Evolutionary conservation across 352 stramenopile species (phyloP), one percentile per base, ranked within the genome.

Genomic region (Globisporangium cederbergense): DNA sequence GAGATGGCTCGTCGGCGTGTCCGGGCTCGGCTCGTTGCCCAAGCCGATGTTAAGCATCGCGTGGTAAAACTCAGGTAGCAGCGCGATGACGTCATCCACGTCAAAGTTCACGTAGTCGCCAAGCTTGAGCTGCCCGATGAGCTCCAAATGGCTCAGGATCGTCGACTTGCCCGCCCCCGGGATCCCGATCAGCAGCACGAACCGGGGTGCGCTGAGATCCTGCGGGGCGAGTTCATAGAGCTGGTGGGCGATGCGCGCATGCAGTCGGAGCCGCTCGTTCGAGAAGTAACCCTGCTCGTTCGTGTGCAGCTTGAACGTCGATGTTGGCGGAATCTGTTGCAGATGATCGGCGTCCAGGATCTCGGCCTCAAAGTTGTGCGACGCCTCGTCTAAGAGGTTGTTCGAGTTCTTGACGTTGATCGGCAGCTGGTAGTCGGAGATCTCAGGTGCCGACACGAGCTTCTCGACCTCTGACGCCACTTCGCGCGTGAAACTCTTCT

Each of bases 81-180:
- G 72, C 20, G 84, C 83, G 60, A 91, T 91, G 38, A 90, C 69
- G 65, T 93, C 84, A 65, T 93, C 84, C 7, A 93, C 79, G 43
- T 91, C 84, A 60, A 93, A 93, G 68, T 91, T 93, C 49, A 91
- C 84, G 73, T 88, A 93, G 45, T 91, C 82, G n/a, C 81, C 73
- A 18, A 92, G 60, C 28, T 77, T 86, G 62, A 92, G 75, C 60
- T 89, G 76, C 13, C 73, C 78, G 18, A 86, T 83, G 34, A 83
- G 75, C 46, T 93, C 81, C 38, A 93, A 67, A 67, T 91, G 79
- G 38, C 81, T 87, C 62, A 93, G 62, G 64, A 93, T 89, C 5
- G 81, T 91, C 14, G 80, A 90, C 64, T 93, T 93, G 22, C 80
- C 84, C 0, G 81, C 79, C 0, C 84, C 84, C 1, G 80, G 84